A percentile compares a stretch with the other conserved stretches of the same genome.
Evolutionary conservation across 345 rosid genomes (phyloP).

Genomic region (Arabidopsis suecica): DNA sequence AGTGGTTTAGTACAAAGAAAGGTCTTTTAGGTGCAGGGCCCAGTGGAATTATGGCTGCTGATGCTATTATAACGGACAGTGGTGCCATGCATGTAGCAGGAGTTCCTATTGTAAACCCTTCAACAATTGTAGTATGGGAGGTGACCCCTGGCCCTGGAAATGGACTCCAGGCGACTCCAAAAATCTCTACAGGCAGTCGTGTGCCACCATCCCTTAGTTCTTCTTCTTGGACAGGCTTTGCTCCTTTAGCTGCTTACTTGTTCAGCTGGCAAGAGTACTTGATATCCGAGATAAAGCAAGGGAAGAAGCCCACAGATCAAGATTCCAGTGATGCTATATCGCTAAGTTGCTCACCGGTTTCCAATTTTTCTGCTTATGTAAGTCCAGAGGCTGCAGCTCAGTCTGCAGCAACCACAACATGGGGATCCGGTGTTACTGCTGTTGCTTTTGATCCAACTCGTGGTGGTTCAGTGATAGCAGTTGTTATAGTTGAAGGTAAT

Average conservation of each 20-base stretch:
- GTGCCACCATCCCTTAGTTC: slow-evolving; percentile 89
- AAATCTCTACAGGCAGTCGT: slow-evolving; percentile 62
- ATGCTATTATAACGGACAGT: slow-evolving; percentile 94
- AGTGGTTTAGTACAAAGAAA: slow-evolving; percentile 97
- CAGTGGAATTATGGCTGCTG: slow-evolving; percentile 99
- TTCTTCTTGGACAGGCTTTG: slow-evolving; percentile 95
- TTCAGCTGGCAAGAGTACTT: slow-evolving; percentile 98
- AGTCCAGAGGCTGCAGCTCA: slow-evolving; percentile 99
- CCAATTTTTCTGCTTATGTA: slow-evolving; percentile 98
- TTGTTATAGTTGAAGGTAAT: slow-evolving; percentile 97
- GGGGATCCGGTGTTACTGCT: slow-evolving; percentile 99
- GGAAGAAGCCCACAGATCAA: slow-evolving; percentile 69
- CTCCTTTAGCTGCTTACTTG: slow-evolving; percentile 94
- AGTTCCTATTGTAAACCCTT: slow-evolving; percentile 97
- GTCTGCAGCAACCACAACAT: slow-evolving; percentile 97
- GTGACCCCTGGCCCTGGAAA: slow-evolving; percentile 97
- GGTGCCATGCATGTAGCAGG: slow-evolving; percentile 99
- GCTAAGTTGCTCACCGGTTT: slow-evolving; percentile 96
- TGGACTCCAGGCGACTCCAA: slow-evolving; percentile 84
- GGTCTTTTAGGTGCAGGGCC: slow-evolving; percentile 99
- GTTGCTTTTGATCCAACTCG: slow-evolving; percentile 99
- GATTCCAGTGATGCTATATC: slow-evolving; percentile 65
- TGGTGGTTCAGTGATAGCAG: slow-evolving; percentile 97
- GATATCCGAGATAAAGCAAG: slow-evolving; percentile 79
- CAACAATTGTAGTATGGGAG: slow-evolving; percentile 99